Conservation (phyloP, 1,284 basidiomycete species). For the Ganoderma meredithae region DNA sequence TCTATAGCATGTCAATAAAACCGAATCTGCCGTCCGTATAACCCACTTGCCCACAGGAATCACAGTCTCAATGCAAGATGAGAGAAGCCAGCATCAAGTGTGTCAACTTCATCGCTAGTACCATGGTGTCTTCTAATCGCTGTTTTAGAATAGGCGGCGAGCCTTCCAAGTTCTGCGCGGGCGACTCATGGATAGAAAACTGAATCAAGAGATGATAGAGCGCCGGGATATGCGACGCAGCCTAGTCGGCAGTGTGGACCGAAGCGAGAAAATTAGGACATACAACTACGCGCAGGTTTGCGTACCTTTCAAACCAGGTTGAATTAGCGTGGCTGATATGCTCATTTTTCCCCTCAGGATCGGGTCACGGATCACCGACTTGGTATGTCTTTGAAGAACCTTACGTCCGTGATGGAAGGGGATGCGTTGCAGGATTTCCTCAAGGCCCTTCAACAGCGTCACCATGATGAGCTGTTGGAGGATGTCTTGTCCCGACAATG, state of each 20-base stretch:
- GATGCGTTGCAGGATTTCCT: slow-evolving; percentile 74
- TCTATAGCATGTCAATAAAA: slow-evolving; percentile 94
- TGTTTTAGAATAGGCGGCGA: slow-evolving; percentile 78
- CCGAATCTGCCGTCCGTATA: slow-evolving; percentile 96
- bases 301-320: background rate
- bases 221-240: slow-evolving; percentile 74
- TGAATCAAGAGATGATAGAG: slow-evolving; percentile 73
- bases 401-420: slow-evolving; percentile 81
- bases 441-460: slow-evolving; percentile 67
- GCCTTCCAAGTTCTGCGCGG: slow-evolving; percentile 90
- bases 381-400: slow-evolving; percentile 78
- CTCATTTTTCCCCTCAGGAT: slow-evolving; percentile 56
- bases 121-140: slow-evolving; percentile 10
- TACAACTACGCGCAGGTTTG: slow-evolving; percentile 90
- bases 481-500: slow-evolving; percentile 48
- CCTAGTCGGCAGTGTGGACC: slow-evolving; percentile 82
- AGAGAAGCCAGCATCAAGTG: slow-evolving; percentile 94
- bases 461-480: slow-evolving; percentile 73
- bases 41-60: slow-evolving; percentile 95
- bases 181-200: slow-evolving; percentile 82
- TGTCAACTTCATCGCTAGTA: slow-evolving; percentile 21
- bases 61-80: slow-evolving; percentile 98
- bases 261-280: slow-evolving; percentile 93
- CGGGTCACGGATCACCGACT: slow-evolving; percentile 93
- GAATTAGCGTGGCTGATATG: background rate